Evolutionary conservation across 176 grass and related monocot genomes (phyloP).

Genomic region (Poa annua): DNA sequence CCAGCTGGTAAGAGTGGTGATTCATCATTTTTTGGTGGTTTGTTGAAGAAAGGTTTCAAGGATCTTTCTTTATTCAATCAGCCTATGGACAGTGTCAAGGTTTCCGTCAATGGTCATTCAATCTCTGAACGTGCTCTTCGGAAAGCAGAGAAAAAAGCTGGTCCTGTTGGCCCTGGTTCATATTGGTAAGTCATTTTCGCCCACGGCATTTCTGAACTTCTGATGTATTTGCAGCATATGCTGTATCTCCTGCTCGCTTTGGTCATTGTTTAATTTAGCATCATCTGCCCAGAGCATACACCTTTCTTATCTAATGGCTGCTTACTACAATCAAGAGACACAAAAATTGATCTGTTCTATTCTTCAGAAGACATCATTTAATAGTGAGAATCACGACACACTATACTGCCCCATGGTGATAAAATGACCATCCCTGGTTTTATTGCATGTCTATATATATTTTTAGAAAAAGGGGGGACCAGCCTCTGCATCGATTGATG

Average conservation of each 20-base stretch:
- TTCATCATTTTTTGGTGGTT: slow-evolving; percentile 71
- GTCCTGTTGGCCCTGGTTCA: slow-evolving; percentile 74
- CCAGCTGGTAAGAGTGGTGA: slow-evolving; percentile 59
- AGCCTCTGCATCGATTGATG: too few species aligned
- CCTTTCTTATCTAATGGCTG: not conserved
- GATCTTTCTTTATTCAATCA: slow-evolving; percentile 71
- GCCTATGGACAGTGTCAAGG: slow-evolving; percentile 54
- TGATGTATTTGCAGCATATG: slow-evolving; percentile 25
- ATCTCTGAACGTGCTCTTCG: slow-evolving; percentile 79
- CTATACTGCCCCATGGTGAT: not conserved
- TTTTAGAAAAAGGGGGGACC: too few species aligned
- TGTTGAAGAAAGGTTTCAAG: slow-evolving; percentile 75
- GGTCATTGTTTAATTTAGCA: slow-evolving; percentile 27
- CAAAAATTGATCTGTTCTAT: not conserved
- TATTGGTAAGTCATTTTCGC: slow-evolving; percentile 73
- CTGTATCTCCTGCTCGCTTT: slow-evolving; percentile 1
- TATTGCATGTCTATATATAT: not conserved
- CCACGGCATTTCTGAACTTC: not conserved
- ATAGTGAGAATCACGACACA: slow-evolving; percentile 14
- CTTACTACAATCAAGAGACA: not conserved
- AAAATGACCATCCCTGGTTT: not conserved
- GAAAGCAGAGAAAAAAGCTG: slow-evolving; percentile 85
- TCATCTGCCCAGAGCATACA: not conserved
- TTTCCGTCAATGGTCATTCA: slow-evolving; percentile 80
- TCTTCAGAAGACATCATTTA: slow-evolving; percentile 2